Evolutionary conservation across 2,329 filamentous ascomycete genomes (phyloP), one percentile per base, ranked within the genome.

Genomic region (Hysterium pulicare): DNA sequence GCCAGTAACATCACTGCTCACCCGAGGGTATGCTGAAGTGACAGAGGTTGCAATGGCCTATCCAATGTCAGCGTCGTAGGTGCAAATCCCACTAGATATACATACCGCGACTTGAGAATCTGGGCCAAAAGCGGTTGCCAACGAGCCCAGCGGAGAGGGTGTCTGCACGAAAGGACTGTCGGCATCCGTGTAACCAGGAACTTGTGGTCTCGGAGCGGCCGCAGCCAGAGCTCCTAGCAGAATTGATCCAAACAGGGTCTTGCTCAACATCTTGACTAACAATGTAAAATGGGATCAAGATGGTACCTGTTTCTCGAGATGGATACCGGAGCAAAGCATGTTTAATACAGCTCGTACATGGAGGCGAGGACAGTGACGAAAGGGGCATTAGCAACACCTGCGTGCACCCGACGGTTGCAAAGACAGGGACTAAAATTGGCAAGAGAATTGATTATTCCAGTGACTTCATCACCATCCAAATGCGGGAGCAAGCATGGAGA

Each of bases 1-100:
- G 22, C 84, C 77, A 28, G 74, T 78, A 11, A 75, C 64, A 42
- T 73, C 63, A 34, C 69, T 68, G 50, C 71, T 77, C 40, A 72
- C 58, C 45, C 74, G 66, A 3, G 77, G 69, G 26, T 61, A 66
- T 24, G 62, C 68, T 36, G 66, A 61, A 33, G 64, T 53, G 30
- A 62, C 30, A 33, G 58, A 52, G 35, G 64, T 45, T 47, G 45
- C 8, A 26, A 54, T 44, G 54, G 62, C 30, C 58, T 58, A 5
- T 7, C 9, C 8, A 8, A 9, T 8, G 15, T 20, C 5, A 20
- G 6, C 5, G 10, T 20, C 21, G 5, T 13, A 19, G 13, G 11
- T 20, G 13, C 20, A 21, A 46, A 42, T 47, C 38, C 49, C 52
- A 28, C 2, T 6, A 30, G 54, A 64, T 35, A 48, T 30, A 47